phyloP scores from a whole-genome alignment of 495 filamentous ascomycete genomes.

The Aspergillus sparsus region DNA sequence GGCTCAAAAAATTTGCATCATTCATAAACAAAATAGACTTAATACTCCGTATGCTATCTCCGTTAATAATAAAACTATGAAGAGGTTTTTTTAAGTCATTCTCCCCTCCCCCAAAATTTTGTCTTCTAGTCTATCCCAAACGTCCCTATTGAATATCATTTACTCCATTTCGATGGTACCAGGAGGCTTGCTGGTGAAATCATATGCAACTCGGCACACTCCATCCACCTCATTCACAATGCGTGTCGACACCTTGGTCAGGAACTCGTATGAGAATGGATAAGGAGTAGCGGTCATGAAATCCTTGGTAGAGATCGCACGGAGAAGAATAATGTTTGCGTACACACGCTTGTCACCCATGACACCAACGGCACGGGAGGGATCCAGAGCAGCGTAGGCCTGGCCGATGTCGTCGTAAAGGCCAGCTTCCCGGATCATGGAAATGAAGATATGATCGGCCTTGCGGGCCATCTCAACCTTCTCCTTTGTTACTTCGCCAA shows the following conservation, averaged over 20 bases:
- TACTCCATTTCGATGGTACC: constrained; percentile 79
- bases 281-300: constrained; percentile 84
- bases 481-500: constrained; percentile 83
- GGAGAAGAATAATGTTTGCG: constrained; percentile 58
- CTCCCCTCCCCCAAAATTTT: neutral
- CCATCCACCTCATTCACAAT: constrained; percentile 88
- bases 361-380: constrained; percentile 72
- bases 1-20: no score
- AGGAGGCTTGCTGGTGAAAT: constrained; percentile 77
- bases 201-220: constrained; percentile 61
- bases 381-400: constrained; percentile 79
- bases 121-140: constrained; percentile 7
- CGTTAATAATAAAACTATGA: neutral
- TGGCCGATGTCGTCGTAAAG: constrained; percentile 81
- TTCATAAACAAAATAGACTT: no score
- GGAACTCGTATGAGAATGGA: constrained; percentile 63
- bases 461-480: constrained; percentile 76
- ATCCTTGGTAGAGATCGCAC: constrained; percentile 75
- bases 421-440: constrained; percentile 79
- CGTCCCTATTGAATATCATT: constrained; percentile 3
- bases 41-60: no score
- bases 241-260: constrained; percentile 65
- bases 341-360: constrained; percentile 75
- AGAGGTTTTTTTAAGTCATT: neutral
- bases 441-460: constrained; percentile 84